Evolutionary conservation across 2,329 filamentous ascomycete species (phyloP).

Genomic region (Exophiala sp.): DNA sequence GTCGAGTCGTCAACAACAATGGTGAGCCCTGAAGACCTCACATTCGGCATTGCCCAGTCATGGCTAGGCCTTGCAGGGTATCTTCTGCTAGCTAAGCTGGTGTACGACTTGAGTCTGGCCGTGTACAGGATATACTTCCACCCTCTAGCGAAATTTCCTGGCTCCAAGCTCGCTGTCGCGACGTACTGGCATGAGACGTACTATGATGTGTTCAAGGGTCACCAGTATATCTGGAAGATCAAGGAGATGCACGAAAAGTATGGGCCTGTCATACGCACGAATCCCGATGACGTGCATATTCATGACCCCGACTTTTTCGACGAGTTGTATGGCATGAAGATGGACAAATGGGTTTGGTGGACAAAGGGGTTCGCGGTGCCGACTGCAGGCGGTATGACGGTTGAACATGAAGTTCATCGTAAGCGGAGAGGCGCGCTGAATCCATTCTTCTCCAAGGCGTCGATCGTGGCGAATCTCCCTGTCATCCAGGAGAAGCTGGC

Average conservation of each 20-base stretch:
- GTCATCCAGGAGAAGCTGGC: constrained; percentile 34
- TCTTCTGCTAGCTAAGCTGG: constrained; percentile 12
- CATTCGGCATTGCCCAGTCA: constrained; percentile 10
- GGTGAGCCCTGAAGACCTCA: constrained; percentile 10
- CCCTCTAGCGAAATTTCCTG: constrained; percentile 34
- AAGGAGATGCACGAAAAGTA: constrained; percentile 36
- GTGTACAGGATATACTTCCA: constrained; percentile 28
- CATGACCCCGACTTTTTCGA: constrained; percentile 25
- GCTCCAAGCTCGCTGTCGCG: constrained; percentile 34
- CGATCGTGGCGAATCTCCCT: constrained; percentile 37
- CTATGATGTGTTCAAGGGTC: constrained; percentile 31
- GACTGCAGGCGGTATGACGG: constrained; percentile 29
- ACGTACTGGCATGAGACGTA: constrained; percentile 35
- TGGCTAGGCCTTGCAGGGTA: constrained; percentile 11
- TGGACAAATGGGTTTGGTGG: constrained; percentile 24
- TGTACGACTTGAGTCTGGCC: constrained; percentile 10
- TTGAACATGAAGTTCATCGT: constrained; percentile 42
- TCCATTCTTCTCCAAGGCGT: constrained; percentile 43
- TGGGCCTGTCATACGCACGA: constrained; percentile 30
- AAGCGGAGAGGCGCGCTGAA: constrained; percentile 41
- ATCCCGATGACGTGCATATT: constrained; percentile 25
- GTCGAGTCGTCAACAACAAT: not conserved
- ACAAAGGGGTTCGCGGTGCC: constrained; percentile 16
- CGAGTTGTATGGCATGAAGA: constrained; percentile 22
- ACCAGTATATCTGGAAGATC: constrained; percentile 32